Evolutionary conservation across 2,329 filamentous ascomycete species (phyloP).

Genomic region (Neopestalotiopsis sp.): DNA sequence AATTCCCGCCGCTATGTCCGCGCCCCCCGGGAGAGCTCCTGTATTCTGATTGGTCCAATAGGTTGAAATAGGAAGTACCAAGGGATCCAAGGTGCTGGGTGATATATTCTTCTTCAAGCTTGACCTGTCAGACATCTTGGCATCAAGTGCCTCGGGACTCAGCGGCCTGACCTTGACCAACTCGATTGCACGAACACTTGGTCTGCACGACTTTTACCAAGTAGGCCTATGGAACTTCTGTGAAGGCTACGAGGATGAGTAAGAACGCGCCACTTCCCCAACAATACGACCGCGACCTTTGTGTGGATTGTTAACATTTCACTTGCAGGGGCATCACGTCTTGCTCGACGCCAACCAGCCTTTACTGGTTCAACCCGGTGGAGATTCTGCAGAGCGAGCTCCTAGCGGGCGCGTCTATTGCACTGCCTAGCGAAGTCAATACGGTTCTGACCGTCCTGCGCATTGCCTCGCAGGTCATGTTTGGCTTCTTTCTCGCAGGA

Average conservation of each 20-base stretch:
- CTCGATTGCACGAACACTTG: slow-evolving; percentile 83
- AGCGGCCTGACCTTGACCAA: slow-evolving; percentile 73
- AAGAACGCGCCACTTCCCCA: slow-evolving; percentile 38
- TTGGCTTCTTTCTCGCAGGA: slow-evolving; percentile 80
- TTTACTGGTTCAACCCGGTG: slow-evolving; percentile 94
- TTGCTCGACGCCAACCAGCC: slow-evolving; percentile 71
- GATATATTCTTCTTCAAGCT: slow-evolving; percentile 85
- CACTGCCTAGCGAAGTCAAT: slow-evolving; percentile 75
- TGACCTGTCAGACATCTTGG: slow-evolving; percentile 82
- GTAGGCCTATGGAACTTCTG: slow-evolving; percentile 93
- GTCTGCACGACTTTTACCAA: slow-evolving; percentile 92
- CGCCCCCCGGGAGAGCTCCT: neutral
- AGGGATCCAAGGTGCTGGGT: slow-evolving; percentile 64
- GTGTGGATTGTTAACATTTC: slow-evolving; percentile 46
- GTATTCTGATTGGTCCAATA: slow-evolving; percentile 30
- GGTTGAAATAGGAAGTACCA: slow-evolving; percentile 76
- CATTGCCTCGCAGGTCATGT: slow-evolving; percentile 84
- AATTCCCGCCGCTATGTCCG: too few relatives aligned
- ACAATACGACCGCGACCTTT: slow-evolving; percentile 43
- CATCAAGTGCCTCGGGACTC: slow-evolving; percentile 70
- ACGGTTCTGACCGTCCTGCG: slow-evolving; percentile 77
- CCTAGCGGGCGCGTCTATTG: slow-evolving; percentile 81
- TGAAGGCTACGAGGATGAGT: slow-evolving; percentile 77
- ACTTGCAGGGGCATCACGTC: slow-evolving; percentile 68
- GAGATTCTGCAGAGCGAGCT: slow-evolving; percentile 81